Evolutionary conservation across 2,329 filamentous ascomycete genomes (phyloP).

Genomic region (Aspergillus pseudoterreus): DNA sequence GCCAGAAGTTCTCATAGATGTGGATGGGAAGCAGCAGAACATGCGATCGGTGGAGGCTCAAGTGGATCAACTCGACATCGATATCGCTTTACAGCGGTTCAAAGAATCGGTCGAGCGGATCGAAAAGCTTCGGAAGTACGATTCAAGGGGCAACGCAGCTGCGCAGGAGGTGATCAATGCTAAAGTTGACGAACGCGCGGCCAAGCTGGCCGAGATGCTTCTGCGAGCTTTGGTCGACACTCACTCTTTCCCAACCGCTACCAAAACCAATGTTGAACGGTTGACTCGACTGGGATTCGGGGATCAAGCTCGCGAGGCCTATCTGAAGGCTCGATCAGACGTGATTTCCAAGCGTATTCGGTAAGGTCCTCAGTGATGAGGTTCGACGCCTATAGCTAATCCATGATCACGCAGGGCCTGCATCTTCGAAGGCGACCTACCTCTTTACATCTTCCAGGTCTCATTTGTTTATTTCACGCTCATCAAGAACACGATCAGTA

Average conservation of each 20-base stretch:
- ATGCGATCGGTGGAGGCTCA: slow-evolving; percentile 93
- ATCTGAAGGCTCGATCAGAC: slow-evolving; percentile 72
- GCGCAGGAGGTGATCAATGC: slow-evolving; percentile 90
- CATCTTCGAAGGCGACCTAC: slow-evolving; percentile 89
- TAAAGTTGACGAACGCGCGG: slow-evolving; percentile 83
- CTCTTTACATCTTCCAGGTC: slow-evolving; percentile 89
- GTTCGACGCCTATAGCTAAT: slow-evolving; percentile 1
- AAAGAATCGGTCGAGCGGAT: slow-evolving; percentile 79
- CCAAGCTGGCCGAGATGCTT: slow-evolving; percentile 70
- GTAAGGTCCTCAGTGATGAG: slow-evolving; percentile 45
- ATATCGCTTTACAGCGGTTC: slow-evolving; percentile 86
- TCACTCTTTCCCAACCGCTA: slow-evolving; percentile 72
- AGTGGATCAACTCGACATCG: slow-evolving; percentile 93
- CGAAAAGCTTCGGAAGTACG: slow-evolving; percentile 75
- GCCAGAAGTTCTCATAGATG: slow-evolving; percentile 77
- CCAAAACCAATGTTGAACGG: slow-evolving; percentile 78
- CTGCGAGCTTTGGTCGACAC: slow-evolving; percentile 73
- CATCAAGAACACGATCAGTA: slow-evolving; percentile 87
- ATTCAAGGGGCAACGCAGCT: slow-evolving; percentile 77
- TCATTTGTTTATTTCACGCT: slow-evolving; percentile 95
- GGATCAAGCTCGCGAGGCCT: slow-evolving; percentile 81
- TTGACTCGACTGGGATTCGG: slow-evolving; percentile 84
- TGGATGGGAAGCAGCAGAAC: slow-evolving; percentile 94
- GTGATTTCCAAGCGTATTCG: slow-evolving; percentile 78
- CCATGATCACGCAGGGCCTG: slow-evolving; percentile 63